Evolutionary conservation across 164 flowering plant species (phyloP).

Genomic region (Euptelea pleiosperma): DNA sequence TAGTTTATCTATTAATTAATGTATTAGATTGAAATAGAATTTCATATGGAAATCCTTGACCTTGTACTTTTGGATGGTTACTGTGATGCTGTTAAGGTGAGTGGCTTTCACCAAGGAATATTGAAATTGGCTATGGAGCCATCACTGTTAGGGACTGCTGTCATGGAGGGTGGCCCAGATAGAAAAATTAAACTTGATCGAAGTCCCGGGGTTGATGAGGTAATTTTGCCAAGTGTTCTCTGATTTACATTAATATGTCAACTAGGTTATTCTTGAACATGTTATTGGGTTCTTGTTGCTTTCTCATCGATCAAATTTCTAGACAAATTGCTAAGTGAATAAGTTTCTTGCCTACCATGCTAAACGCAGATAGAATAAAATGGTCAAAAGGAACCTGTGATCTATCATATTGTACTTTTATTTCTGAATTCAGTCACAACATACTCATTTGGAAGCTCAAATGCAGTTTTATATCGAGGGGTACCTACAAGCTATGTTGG

Average conservation of each 20-base stretch:
- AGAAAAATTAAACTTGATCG: slow-evolving; percentile 82
- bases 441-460: slow-evolving; percentile 9
- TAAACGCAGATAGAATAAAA: background rate
- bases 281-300: background rate
- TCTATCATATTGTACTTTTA: too few species aligned
- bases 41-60: background rate
- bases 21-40: too few species aligned
- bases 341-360: background rate
- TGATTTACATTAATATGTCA: background rate
- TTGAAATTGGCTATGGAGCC: slow-evolving; percentile 95
- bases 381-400: background rate
- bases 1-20: background rate
- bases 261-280: background rate
- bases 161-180: slow-evolving; percentile 95
- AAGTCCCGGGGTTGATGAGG: slow-evolving; percentile 91
- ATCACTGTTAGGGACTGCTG: slow-evolving; percentile 67
- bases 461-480: slow-evolving; percentile 94
- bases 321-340: background rate
- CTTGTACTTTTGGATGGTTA: slow-evolving; percentile 5
- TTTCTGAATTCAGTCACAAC: background rate
- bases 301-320: background rate
- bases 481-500: slow-evolving; percentile 94
- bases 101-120: slow-evolving; percentile 93
- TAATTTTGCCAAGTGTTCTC: slow-evolving; percentile 20
- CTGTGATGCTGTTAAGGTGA: slow-evolving; percentile 39